These are phyloP conservation scores for Fusarium duplospermum DNA, from an alignment of 2,329 filamentous ascomycete species.

Conservation along the genomic window DNA sequence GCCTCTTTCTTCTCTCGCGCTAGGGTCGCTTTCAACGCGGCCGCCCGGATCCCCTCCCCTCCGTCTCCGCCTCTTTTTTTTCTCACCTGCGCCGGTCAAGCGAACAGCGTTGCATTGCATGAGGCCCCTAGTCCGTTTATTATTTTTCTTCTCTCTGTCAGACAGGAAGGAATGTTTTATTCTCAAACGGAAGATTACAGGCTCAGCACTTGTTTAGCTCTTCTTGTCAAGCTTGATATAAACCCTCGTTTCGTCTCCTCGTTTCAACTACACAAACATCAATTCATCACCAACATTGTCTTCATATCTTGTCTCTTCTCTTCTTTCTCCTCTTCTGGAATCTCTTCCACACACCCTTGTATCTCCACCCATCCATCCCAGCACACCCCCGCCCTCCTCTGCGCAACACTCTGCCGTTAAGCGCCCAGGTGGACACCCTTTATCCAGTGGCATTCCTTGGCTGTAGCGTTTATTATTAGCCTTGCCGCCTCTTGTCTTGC, in stretches of 20 bases:
- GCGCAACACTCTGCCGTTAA: conserved; percentile 35
- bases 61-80: neutral
- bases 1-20: conserved; percentile 7
- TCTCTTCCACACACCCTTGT: neutral
- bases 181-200: neutral
- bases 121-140: neutral
- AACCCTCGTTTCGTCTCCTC: neutral
- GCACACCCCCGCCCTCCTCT: neutral
- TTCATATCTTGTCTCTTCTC: neutral
- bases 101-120: conserved; percentile 29
- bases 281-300: neutral
- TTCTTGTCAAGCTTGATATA: neutral
- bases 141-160: neutral
- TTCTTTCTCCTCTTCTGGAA: neutral
- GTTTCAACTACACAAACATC: neutral
- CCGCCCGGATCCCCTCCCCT: conserved; percentile 29
- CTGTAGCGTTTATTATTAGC: conserved; percentile 45
- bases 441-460: conserved; percentile 36
- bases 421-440: conserved; percentile 43
- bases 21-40: conserved; percentile 39
- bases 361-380: neutral
- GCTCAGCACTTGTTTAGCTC: neutral
- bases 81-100: conserved; percentile 9
- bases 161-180: neutral
- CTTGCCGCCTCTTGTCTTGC: conserved; percentile 37